Evolutionary conservation across 192 early-diverging fungal genomes (phyloP).

Genomic region (Phycomyces nitens): DNA sequence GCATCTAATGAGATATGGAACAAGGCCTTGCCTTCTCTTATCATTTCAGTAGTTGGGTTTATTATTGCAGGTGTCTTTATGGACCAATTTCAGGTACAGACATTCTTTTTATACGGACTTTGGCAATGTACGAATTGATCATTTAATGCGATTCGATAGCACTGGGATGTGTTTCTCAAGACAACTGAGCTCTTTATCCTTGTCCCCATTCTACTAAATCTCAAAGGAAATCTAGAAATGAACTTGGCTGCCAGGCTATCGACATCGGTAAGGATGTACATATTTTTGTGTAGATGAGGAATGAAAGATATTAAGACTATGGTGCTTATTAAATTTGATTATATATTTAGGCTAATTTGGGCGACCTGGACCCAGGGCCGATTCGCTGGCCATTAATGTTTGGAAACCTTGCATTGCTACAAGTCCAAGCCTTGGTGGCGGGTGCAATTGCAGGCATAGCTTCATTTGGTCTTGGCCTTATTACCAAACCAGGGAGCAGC

Average conservation of each 20-base stretch:
- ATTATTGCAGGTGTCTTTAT: constrained; percentile 68
- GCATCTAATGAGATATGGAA: neutral
- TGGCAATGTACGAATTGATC: too few relatives aligned
- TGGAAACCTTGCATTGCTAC: constrained; percentile 71
- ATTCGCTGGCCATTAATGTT: constrained; percentile 53
- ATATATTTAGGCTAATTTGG: constrained; percentile 55
- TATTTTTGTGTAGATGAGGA: too few relatives aligned
- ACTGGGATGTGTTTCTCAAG: constrained; percentile 61
- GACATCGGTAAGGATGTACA: constrained; percentile 56
- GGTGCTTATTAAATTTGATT: neutral
- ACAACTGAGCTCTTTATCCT: constrained; percentile 77
- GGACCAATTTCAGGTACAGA: constrained; percentile 36
- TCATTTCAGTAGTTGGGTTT: constrained; percentile 67
- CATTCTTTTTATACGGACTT: neutral
- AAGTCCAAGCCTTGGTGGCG: constrained; percentile 66
- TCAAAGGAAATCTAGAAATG: constrained; percentile 90
- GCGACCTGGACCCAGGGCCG: constrained; percentile 49
- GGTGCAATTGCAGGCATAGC: constrained; percentile 67
- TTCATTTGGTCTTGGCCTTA: constrained; percentile 51
- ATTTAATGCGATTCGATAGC: constrained; percentile 41
- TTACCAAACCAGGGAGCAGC: constrained; percentile 29
- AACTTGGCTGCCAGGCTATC: constrained; percentile 80
- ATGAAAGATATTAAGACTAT: neutral
- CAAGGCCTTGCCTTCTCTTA: constrained; percentile 60
- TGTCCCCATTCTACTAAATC: constrained; percentile 75